phyloP scores from a whole-genome alignment of 176 grass and related monocot species.

The Avena atlantica region DNA sequence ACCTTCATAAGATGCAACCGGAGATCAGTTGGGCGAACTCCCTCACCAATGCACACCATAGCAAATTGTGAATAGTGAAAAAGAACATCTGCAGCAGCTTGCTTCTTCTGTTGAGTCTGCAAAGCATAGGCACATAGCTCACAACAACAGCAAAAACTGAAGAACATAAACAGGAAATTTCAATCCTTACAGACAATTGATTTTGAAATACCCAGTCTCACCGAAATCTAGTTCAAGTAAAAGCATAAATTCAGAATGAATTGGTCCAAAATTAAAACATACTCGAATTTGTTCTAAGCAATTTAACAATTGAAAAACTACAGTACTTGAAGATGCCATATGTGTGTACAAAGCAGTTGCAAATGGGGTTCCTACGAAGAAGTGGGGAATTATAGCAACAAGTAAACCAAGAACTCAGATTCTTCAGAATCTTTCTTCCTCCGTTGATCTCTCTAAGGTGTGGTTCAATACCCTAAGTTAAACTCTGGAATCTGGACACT shows the following conservation, averaged over 20 bases:
- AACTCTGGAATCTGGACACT: not conserved
- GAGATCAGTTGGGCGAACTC: conserved; percentile 82
- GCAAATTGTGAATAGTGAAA: conserved; percentile 91
- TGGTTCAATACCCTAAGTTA: not conserved
- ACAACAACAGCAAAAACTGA: conserved; percentile 36
- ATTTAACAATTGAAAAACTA: not conserved
- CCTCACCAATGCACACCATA: conserved; percentile 96
- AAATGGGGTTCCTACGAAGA: not conserved
- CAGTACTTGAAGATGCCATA: not conserved
- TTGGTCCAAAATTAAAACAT: not conserved
- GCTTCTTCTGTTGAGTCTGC: conserved; percentile 87
- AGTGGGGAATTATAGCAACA: not conserved
- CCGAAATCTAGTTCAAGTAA: not conserved
- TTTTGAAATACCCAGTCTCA: not conserved
- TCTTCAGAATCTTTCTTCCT: conserved; percentile 19
- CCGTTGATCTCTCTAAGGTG: no score
- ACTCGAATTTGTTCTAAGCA: not conserved
- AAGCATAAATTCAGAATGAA: conserved; percentile 4
- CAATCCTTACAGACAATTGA: not conserved
- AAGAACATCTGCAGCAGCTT: conserved; percentile 85
- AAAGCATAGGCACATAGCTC: conserved; percentile 37
- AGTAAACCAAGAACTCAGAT: not conserved
- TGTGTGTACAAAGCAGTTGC: conserved; percentile 4
- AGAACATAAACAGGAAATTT: not conserved
- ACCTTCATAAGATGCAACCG: conserved; percentile 98